phyloP scores from a whole-genome alignment of 129 eudicot species.

The Arctium lappa region DNA sequence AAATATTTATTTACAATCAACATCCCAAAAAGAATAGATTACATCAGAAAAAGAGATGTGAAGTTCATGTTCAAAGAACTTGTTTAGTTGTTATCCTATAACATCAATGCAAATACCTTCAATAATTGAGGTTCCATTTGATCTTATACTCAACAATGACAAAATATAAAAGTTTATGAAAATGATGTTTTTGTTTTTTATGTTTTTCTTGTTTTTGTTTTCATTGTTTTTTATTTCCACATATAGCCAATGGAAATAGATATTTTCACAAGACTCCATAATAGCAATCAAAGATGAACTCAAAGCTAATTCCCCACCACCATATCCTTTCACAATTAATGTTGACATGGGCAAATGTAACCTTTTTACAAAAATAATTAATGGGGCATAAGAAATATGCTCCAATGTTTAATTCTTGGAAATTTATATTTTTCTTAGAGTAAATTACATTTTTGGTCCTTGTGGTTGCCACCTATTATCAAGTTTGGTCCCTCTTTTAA shows the following conservation, averaged over 20 bases:
- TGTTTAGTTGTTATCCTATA: constrained; percentile 1
- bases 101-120: constrained; percentile 15
- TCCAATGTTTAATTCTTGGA: not conserved
- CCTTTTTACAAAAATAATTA: not conserved
- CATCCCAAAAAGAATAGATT: constrained; percentile 19
- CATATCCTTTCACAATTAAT: constrained; percentile 1
- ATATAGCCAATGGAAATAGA: not conserved
- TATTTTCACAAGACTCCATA: constrained; percentile 1
- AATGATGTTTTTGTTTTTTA: constrained; percentile 15
- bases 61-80: constrained; percentile 19
- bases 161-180: constrained; percentile 25
- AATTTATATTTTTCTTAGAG: not conserved
- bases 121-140: constrained; percentile 16
- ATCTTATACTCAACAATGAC: constrained; percentile 15
- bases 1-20: not conserved
- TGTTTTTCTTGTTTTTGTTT: constrained; percentile 14
- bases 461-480: too few relatives aligned
- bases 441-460: too few relatives aligned
- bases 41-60: constrained; percentile 18
- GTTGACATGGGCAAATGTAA: not conserved
- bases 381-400: not conserved
- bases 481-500: too few relatives aligned
- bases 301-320: not conserved
- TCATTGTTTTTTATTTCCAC: not conserved
- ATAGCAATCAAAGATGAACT: not conserved